Percentiles rank a stretch among this genome's conserved stretches.
These are phyloP conservation scores for Mrakia hoshinonis DNA, from an alignment of 768 basidiomycete genomes.

Conservation along the genomic window DNA sequence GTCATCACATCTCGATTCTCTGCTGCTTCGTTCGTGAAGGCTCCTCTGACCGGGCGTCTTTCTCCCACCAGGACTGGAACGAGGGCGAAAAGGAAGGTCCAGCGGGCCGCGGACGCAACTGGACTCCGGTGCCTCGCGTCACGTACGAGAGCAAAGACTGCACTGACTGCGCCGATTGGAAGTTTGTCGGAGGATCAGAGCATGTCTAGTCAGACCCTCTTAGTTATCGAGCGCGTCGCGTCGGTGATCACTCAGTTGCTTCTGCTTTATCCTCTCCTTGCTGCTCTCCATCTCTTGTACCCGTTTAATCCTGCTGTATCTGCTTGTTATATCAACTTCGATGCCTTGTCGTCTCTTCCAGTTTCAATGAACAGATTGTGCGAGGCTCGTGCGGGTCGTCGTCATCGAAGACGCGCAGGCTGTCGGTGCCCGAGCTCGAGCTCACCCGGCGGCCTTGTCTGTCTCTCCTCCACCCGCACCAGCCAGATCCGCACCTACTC, in stretches of 20 bases:
- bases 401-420: too few species aligned
- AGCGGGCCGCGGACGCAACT: constrained; percentile 22
- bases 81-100: constrained; percentile 26
- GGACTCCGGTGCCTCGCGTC: constrained; percentile 23
- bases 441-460: too few species aligned
- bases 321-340: too few species aligned
- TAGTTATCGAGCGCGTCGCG: neutral
- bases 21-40: neutral
- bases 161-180: constrained; percentile 25
- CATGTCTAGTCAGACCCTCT: neutral
- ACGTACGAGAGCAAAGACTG: constrained; percentile 11
- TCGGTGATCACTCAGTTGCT: neutral
- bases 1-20: neutral
- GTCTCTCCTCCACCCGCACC: too few species aligned
- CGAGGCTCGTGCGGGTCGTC: too few species aligned
- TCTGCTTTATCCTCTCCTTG: too few species aligned
- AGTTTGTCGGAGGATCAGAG: constrained; percentile 1
- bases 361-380: too few species aligned
- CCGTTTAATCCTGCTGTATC: too few species aligned
- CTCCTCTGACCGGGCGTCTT: neutral
- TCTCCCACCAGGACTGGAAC: constrained; percentile 20
- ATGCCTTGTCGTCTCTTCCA: too few species aligned
- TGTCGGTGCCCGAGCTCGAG: too few species aligned
- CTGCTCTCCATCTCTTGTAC: too few species aligned
- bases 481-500: too few species aligned